These are phyloP conservation scores for Boletus insuetus DNA, from an alignment of 768 basidiomycete species.

Conservation along the genomic window DNA sequence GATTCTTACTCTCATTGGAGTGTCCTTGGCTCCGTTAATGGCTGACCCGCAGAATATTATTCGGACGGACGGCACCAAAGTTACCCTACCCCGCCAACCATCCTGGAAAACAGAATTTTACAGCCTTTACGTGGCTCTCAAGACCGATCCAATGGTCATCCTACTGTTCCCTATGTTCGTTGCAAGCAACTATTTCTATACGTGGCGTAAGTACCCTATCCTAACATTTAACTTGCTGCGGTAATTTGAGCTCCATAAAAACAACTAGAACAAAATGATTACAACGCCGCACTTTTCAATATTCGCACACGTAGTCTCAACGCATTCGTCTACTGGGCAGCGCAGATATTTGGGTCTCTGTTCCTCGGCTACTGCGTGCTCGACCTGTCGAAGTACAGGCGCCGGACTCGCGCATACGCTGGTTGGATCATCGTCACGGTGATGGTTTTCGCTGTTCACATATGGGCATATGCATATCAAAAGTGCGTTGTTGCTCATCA, in stretches of 20 bases:
- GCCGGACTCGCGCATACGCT: constrained; percentile 67
- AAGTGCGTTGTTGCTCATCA: constrained; percentile 42
- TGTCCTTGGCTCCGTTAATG: constrained; percentile 65
- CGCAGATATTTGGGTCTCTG: constrained; percentile 75
- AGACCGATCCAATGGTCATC: constrained; percentile 68
- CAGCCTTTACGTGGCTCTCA: constrained; percentile 65
- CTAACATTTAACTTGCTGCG: background rate
- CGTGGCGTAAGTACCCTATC: constrained; percentile 59
- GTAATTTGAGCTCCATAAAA: constrained; percentile 8
- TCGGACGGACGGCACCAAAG: constrained; percentile 71
- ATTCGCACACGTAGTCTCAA: constrained; percentile 77
- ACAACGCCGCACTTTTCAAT: constrained; percentile 76
- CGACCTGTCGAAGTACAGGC: constrained; percentile 51
- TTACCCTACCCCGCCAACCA: constrained; percentile 59
- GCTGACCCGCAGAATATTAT: constrained; percentile 69
- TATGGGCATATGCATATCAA: constrained; percentile 78
- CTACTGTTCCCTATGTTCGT: constrained; percentile 86
- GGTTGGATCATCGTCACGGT: constrained; percentile 62
- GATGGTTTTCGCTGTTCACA: constrained; percentile 67
- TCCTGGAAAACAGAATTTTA: constrained; percentile 77
- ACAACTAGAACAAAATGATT: constrained; percentile 69
- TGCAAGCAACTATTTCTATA: constrained; percentile 82
- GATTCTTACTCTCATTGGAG: constrained; percentile 66
- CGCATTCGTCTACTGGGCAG: constrained; percentile 75
- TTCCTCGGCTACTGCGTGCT: constrained; percentile 63